Evolutionary conservation across 768 basidiomycete species (phyloP), one percentile per base, ranked within the genome.

Genomic region (Tylopilus intermedius): DNA sequence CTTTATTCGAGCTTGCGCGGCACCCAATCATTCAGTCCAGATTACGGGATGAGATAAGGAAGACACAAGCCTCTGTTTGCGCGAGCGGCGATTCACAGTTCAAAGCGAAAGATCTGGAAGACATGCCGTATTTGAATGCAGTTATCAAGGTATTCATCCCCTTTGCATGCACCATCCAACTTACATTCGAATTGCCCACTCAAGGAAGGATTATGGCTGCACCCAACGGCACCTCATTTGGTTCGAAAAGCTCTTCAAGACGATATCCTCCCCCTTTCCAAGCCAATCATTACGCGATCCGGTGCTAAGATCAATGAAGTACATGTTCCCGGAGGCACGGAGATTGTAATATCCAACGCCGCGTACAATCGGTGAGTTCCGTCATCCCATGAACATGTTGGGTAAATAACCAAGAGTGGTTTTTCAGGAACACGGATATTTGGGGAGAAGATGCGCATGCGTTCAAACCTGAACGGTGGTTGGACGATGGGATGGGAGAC

Each of bases 251-350:
- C 81, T 0, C 68, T 65, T 5, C 64, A 69, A 30, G 82, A 87
- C 59, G 79, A 83, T 46, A 62, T 81, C 15, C 61, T 87, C n/a
- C 83, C 85, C 0, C 73, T 87, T 22, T 77, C 79, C 4, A 74
- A 71, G 46, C 80, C 80, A 2, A 73, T 82, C 46, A 69, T 57
- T 49, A 76, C 74, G 4, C 63, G 63, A 22, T 73, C 72, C 2
- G 82, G 81, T 3, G 68, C 73, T 47, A 50, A 67, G 18, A 58
- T 79, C 50, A 64, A 62, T 1, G 68, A 78, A 46, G 46, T 84
- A 9, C 74, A 75, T 2, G 70, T 83, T 38, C 74, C 77, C 4
- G 76, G 76, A 58, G 78, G 79, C 4, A 74, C 72, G 27, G 76
- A 77, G 33, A 63, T 83, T 7, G 67, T 79, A 4, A 58, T 75